phyloP scores from a whole-genome alignment of 129 eudicot species.

The Flaveria trinervia region DNA sequence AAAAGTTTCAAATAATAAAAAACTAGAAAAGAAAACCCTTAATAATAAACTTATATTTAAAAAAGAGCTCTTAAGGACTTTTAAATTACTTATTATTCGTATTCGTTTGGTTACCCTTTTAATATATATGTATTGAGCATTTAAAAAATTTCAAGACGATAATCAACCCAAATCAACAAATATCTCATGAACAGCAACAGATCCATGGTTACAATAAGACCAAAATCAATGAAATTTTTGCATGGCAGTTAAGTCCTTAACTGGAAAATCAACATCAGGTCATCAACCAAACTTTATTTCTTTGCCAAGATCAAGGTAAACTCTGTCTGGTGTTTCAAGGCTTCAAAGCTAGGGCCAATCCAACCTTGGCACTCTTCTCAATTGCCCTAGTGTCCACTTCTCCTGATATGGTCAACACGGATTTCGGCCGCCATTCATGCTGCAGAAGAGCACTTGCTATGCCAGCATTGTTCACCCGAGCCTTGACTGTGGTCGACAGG shows the following conservation, averaged over 20 bases:
- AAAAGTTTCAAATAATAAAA: too few relatives aligned
- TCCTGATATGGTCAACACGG: conserved; percentile 74
- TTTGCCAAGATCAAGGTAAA: conserved; percentile 21
- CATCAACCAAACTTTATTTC: conserved; percentile 43
- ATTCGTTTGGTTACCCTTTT: too few relatives aligned
- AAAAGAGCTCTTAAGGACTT: too few relatives aligned
- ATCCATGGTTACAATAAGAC: conserved; percentile 29
- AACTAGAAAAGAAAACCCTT: too few relatives aligned
- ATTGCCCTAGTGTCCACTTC: conserved; percentile 85
- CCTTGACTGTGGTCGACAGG: conserved; percentile 68
- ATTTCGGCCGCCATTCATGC: conserved; percentile 84
- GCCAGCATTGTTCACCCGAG: conserved; percentile 75
- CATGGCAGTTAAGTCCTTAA: conserved; percentile 30
- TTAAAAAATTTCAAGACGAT: neutral
- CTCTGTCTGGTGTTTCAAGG: conserved; percentile 44
- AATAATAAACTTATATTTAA: too few relatives aligned
- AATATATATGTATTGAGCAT: too few relatives aligned
- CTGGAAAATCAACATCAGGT: conserved; percentile 11
- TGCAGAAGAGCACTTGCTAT: conserved; percentile 82
- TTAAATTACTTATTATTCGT: too few relatives aligned
- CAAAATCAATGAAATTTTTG: conserved; percentile 24
- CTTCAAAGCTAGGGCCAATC: conserved; percentile 73
- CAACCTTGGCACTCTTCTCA: conserved; percentile 88
- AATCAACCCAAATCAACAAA: conserved; percentile 28
- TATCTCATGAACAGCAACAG: conserved; percentile 25